Base-by-base conservation (phyloP, 1,284 basidiomycete genomes). In the Melampsora americana region DNA sequence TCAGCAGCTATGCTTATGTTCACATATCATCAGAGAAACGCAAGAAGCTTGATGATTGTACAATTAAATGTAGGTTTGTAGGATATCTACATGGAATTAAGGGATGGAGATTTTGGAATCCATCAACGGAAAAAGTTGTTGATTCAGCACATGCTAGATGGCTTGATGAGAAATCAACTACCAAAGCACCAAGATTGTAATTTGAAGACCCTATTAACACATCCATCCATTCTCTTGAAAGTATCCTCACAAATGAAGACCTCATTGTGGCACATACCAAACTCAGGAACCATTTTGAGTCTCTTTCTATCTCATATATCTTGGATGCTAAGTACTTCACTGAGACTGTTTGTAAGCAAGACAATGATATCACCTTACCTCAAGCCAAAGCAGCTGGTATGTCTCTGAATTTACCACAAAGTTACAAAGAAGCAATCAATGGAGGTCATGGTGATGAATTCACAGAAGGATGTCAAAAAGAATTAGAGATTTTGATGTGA, bases 401-500 rank as follows among this genome's bases (percentile, higher is more conserved):
- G 12, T 14, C 56, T 60, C 11, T 11, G 11, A 60, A 28, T 9
- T 26, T 60, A 26, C 56, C 56, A 60, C 12, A n/a, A 11, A 60
- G 11, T 60, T 60, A 11, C 56, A 60, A 60, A 14, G 11, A 64
- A 30, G 69, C 69, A 2, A 60, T 72, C 35, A n/a, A 50, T 1
- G 30, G 42, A 9, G 23, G 5, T 6, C 39, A 64, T 48, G n/a
- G 11, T 30, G 3, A 23, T 14, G 3, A 65, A 48, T 72, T 59
- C 60, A 16, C 48, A 5, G 69, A 35, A 14, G 69, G 60, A 42
- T 61, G 56, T 23, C 35, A 64, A n/a, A 48, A 46, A 30, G 69
- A 72, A 48, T 28, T 72, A 2, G 20, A 28, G 18, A 72, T 61
- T 28, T 61, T 72, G 69, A 30, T 44, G 44, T 12, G n/a, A 3